Percentiles rank a stretch among this genome's conserved stretches.
phyloP scores from a whole-genome alignment of 768 basidiomycete species.

The Rubroboletus pulcherrimus region DNA sequence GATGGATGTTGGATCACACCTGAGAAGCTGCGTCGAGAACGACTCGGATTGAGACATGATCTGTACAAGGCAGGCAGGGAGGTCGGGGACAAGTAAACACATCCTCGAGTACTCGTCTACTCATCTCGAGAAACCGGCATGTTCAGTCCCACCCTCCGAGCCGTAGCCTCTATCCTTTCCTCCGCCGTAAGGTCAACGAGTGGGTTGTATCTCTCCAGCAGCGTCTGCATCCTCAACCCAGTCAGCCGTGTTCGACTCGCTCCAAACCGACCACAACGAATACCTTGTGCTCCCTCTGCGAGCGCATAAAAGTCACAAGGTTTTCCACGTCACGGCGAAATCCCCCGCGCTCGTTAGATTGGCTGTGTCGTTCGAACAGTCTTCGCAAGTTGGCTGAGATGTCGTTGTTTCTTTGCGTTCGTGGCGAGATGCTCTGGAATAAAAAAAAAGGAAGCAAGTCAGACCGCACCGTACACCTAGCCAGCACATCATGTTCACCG shows the following conservation, averaged over 20 bases:
- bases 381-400: slow-evolving; percentile 52
- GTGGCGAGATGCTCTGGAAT: slow-evolving; percentile 36
- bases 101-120: slow-evolving; percentile 1
- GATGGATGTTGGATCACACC: slow-evolving; percentile 63
- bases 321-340: slow-evolving; percentile 54
- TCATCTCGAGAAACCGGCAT: slow-evolving; percentile 53
- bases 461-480: background rate
- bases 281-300: slow-evolving; percentile 78
- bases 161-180: slow-evolving; percentile 81
- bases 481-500: slow-evolving; percentile 11
- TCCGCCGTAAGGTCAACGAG: slow-evolving; percentile 72
- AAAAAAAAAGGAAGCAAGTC: background rate
- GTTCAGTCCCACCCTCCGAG: slow-evolving; percentile 81
- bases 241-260: background rate
- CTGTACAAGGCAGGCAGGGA: background rate
- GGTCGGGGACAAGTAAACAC: slow-evolving; percentile 8
- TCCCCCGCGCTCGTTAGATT: slow-evolving; percentile 15
- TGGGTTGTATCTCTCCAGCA: slow-evolving; percentile 88
- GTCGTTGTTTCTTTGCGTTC: slow-evolving; percentile 36
- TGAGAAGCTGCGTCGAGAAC: slow-evolving; percentile 41
- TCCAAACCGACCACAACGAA: slow-evolving; percentile 12
- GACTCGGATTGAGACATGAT: background rate
- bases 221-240: slow-evolving; percentile 41
- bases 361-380: slow-evolving; percentile 42
- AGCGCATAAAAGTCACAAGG: slow-evolving; percentile 60